Evolutionary conservation across 1,284 basidiomycete species (phyloP).

Genomic region (Rhodotorula sp.): DNA sequence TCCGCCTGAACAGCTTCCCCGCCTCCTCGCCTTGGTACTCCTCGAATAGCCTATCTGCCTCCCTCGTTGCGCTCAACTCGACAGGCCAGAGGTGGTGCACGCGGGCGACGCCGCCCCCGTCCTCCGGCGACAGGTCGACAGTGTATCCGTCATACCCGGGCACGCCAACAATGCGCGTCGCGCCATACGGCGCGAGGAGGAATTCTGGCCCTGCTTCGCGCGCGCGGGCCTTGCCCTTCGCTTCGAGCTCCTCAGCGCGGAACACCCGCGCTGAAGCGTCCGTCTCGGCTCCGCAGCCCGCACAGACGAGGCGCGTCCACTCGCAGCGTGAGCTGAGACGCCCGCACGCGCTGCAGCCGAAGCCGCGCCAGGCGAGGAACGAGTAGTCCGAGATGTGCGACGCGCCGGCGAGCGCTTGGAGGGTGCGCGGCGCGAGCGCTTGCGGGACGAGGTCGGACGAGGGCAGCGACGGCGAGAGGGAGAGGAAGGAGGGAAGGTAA

Average conservation of each 20-base stretch:
- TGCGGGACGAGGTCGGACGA: conserved; percentile 15
- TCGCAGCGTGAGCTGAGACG: conserved; percentile 26
- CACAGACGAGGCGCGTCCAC: conserved; percentile 30
- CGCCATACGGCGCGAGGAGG: not conserved
- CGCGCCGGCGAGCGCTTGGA: conserved; percentile 13
- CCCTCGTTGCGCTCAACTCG: not conserved
- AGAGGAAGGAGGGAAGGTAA: conserved; percentile 9
- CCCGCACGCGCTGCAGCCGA: conserved; percentile 30
- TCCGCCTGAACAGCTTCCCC: conserved; percentile 25
- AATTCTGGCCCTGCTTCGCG: too few relatives aligned
- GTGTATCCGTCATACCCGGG: conserved; percentile 14
- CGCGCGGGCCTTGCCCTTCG: not conserved
- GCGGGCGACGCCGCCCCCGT: not conserved
- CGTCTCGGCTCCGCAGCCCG: conserved; percentile 19
- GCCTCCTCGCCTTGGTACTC: conserved; percentile 25
- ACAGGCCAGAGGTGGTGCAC: conserved; percentile 34
- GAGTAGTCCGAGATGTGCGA: conserved; percentile 16
- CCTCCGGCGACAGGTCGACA: conserved; percentile 7
- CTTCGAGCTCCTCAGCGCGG: not conserved
- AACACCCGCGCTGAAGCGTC: conserved; percentile 2
- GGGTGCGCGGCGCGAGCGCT: conserved; percentile 13
- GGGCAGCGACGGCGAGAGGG: not conserved
- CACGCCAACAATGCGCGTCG: not conserved
- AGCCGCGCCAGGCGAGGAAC: conserved; percentile 28
- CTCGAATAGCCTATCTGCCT: conserved; percentile 28